Evolutionary conservation across 768 basidiomycete genomes (phyloP), one percentile per base, ranked within the genome.

Genomic region (Mycena floridula): DNA sequence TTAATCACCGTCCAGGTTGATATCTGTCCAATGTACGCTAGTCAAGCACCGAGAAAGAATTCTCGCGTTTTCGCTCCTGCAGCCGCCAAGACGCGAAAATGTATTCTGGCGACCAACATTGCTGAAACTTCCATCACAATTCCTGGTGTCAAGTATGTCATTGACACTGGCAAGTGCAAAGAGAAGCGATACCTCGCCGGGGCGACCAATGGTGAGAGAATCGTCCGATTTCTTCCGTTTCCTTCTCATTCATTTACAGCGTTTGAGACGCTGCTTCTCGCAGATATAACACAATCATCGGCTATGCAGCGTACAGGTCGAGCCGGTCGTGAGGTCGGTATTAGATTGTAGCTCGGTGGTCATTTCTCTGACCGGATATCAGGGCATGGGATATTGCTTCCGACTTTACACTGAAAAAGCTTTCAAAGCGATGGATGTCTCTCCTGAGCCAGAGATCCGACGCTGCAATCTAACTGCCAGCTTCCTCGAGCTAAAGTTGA

Each of bases 91-190:
- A 79, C 77, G 2, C 79, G 96, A 45, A 94, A 97, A 64, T 88
- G 93, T 64, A 91, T 99, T 50, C 71, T 99, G 28, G 86, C 96
- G 2, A 99, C 96, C 15, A 99, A 98, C 63, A 94, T 99, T 47
- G 96, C 96, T 9, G 96, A 99, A 64, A 98, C 96, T 0, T 90
- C 88, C 11, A 91, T 99, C 59, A 98, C 96, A 12, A 96, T 99
- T 57, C 92, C 94, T 3, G 93, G 93, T 0, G 83, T 99, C 45
- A 85, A 80, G 55, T 98, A 89, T 61, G 94, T 99, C 6, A 89
- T 99, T 28, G 96, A 99, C 64, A 87, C 91, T 0, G 96, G 96
- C 2, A 86, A 93, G 61, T 89, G 86, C 58, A 99, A 98, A 62
- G 94, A 97, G 67, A 96, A 95, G 64, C 75, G 85, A 48, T 93